phyloP scores from a whole-genome alignment of 257 asterid species.

The Solanum bulbocastanum region DNA sequence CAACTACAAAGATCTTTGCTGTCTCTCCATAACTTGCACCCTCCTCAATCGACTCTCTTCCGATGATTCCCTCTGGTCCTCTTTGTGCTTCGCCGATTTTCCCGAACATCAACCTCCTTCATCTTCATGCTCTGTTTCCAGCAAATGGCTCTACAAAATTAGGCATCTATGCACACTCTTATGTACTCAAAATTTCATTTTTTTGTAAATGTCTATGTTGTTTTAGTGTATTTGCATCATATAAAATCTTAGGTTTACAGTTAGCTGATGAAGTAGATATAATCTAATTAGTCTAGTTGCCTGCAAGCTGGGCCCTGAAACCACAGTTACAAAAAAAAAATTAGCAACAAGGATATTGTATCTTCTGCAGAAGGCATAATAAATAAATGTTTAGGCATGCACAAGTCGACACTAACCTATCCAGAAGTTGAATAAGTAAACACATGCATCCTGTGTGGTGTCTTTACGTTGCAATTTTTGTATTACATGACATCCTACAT shows the following conservation, averaged over 20 bases:
- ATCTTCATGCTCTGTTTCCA: slow-evolving; percentile 19
- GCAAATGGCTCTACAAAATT: slow-evolving; percentile 39
- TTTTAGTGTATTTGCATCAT: background rate
- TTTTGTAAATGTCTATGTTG: background rate
- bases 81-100: slow-evolving; percentile 48
- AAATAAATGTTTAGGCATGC: no score
- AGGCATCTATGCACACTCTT: slow-evolving; percentile 24
- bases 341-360: background rate
- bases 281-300: background rate
- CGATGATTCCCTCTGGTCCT: slow-evolving; percentile 58
- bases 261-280: background rate
- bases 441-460: no score
- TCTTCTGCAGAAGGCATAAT: background rate
- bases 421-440: no score
- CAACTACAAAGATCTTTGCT: slow-evolving; percentile 41
- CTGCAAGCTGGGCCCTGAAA: background rate
- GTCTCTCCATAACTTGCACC: slow-evolving; percentile 55
- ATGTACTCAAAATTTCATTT: background rate
- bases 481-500: no score
- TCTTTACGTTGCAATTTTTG: no score
- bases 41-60: slow-evolving; percentile 44
- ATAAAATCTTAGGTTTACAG: background rate
- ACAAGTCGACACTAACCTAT: rapidly evolving
- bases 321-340: no score
- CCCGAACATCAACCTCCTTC: background rate